Conservation (phyloP, 1,284 basidiomycete genomes). For the Cystobasidium sp. region DNA sequence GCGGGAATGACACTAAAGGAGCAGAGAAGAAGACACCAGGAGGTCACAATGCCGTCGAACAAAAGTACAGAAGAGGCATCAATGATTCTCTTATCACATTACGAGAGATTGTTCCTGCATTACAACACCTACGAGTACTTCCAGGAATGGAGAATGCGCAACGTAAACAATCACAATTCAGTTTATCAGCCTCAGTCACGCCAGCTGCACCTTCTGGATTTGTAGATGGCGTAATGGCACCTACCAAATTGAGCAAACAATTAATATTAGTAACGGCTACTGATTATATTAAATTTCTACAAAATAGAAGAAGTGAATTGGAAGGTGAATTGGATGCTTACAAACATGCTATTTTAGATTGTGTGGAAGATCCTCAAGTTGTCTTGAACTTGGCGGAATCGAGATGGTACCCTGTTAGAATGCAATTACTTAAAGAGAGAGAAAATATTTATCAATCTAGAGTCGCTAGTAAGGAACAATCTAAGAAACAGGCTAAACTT, state of each 20-base stretch:
- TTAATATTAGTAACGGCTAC: slow-evolving; percentile 39
- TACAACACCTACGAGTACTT: slow-evolving; percentile 34
- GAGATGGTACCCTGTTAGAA: slow-evolving; percentile 22
- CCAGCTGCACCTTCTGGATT: slow-evolving; percentile 29
- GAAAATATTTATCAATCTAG: slow-evolving; percentile 31
- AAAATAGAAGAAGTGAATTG: slow-evolving; percentile 29
- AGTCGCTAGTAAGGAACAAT: slow-evolving; percentile 29
- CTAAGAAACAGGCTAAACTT: slow-evolving; percentile 25
- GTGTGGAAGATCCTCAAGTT: slow-evolving; percentile 31
- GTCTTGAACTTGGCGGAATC: slow-evolving; percentile 26
- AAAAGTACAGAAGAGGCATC: slow-evolving; percentile 40
- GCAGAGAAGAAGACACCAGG: slow-evolving; percentile 22
- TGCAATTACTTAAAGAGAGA: slow-evolving; percentile 1
- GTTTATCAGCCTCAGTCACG: slow-evolving; percentile 32
- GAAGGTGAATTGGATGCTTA: slow-evolving; percentile 35
- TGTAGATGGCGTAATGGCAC: slow-evolving; percentile 41
- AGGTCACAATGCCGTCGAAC: slow-evolving; percentile 44
- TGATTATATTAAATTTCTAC: slow-evolving; percentile 38
- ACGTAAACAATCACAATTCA: slow-evolving; percentile 42
- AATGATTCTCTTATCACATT: slow-evolving; percentile 41
- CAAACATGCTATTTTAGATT: slow-evolving; percentile 25
- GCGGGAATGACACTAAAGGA: background rate
- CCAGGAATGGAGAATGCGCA: slow-evolving; percentile 28
- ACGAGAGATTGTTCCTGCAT: slow-evolving; percentile 41
- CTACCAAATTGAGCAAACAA: slow-evolving; percentile 41